These are phyloP conservation scores for Bathelium albidoporum DNA, from an alignment of 495 filamentous ascomycete genomes.

Conservation along the genomic window DNA sequence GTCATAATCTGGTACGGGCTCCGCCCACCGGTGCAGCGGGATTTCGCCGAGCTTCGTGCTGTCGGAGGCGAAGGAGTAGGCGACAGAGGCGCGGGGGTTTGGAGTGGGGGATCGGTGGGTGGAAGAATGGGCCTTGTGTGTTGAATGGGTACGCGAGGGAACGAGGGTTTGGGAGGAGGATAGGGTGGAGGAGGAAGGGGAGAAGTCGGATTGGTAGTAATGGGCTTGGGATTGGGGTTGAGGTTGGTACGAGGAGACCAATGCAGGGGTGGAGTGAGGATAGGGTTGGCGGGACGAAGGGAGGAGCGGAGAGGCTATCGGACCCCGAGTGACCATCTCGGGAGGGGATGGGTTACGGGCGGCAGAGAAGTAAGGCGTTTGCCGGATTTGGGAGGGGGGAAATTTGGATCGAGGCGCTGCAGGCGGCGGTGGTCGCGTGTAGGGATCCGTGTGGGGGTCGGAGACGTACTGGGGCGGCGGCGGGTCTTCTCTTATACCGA, in stretches of 20 bases:
- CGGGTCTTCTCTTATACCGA: neutral
- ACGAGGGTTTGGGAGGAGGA: too few species aligned
- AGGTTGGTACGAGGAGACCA: neutral
- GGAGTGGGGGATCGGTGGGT: neutral
- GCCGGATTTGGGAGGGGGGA: neutral
- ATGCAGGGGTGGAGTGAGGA: neutral
- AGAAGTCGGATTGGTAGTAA: too few species aligned
- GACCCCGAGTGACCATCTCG: neutral
- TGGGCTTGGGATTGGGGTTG: too few species aligned
- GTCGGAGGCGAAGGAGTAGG: conserved; percentile 29
- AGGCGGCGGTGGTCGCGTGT: neutral
- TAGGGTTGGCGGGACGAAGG: neutral
- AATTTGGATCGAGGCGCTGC: neutral
- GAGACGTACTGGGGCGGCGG: neutral
- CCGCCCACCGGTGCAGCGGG: conserved; percentile 30
- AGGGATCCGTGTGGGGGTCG: neutral
- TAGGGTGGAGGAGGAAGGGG: too few species aligned
- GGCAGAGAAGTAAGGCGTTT: neutral
- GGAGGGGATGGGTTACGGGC: neutral
- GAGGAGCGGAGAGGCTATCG: neutral
- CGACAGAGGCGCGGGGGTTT: conserved; percentile 12
- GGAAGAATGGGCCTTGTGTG: neutral
- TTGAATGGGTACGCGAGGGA: neutral
- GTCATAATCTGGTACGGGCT: conserved; percentile 25
- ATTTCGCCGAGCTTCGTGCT: conserved; percentile 36